phyloP scores from a whole-genome alignment of 1,284 basidiomycete species.

The Ceratobasidium sp. region DNA sequence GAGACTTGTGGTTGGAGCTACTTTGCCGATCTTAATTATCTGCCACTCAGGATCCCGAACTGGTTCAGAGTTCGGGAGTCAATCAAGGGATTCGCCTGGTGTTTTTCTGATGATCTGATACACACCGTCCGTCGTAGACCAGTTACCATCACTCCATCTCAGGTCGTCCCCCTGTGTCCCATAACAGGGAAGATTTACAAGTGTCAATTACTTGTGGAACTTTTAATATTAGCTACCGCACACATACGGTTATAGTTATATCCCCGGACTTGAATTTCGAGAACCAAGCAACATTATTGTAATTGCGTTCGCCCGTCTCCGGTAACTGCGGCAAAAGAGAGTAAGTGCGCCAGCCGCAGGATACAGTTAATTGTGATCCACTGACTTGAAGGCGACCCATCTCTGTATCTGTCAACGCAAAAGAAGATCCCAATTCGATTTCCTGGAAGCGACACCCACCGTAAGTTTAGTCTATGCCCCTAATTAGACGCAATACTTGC shows the following conservation, averaged over 20 bases:
- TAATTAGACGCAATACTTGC: not conserved
- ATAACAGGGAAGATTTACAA: not conserved
- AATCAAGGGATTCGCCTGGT: not conserved
- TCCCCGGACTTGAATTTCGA: too few relatives aligned
- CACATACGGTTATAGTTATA: too few relatives aligned
- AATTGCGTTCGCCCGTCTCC: too few relatives aligned
- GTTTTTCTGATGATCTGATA: not conserved
- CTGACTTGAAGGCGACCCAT: not conserved
- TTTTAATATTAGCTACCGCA: not conserved
- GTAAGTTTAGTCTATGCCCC: too few relatives aligned
- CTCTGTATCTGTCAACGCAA: not conserved
- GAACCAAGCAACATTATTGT: too few relatives aligned
- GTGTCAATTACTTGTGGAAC: too few relatives aligned
- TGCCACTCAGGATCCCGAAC: not conserved
- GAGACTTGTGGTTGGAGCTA: not conserved
- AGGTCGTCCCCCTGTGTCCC: not conserved
- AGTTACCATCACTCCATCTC: not conserved
- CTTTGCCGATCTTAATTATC: not conserved
- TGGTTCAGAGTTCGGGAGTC: not conserved
- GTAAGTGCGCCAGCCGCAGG: not conserved
- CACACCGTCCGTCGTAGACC: not conserved
- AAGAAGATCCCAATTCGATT: slow-evolving; percentile 17
- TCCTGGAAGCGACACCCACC: not conserved
- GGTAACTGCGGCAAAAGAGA: not conserved
- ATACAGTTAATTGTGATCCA: not conserved